Conservation (phyloP, 2,329 filamentous ascomycete genomes). For the Ampelomyces quisqualis region DNA sequence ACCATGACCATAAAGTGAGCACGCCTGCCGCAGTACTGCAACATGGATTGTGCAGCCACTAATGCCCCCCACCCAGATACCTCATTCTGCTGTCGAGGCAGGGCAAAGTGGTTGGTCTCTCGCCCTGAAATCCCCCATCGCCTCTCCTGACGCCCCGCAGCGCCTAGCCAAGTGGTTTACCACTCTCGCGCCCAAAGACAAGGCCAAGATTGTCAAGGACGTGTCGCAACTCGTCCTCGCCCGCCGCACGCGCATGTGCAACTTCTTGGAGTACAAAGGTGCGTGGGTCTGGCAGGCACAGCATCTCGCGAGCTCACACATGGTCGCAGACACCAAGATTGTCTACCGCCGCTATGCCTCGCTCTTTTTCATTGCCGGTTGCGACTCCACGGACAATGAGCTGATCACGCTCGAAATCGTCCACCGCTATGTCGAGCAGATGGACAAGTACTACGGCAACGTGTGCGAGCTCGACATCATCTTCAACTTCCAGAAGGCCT, state of each 20-base stretch:
- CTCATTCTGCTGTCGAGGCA: conserved; percentile 95
- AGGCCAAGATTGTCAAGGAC: conserved; percentile 99
- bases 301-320: conserved; percentile 28
- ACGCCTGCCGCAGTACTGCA: no score
- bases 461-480: conserved; percentile 99
- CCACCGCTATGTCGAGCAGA: conserved; percentile 98
- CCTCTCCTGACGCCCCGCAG: conserved; percentile 54
- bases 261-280: conserved; percentile 99
- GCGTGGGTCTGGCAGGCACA: conserved; percentile 21
- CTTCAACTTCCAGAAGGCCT: conserved; percentile 99
- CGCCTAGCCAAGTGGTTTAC: conserved; percentile 99
- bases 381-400: conserved; percentile 96
- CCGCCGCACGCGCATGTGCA: conserved; percentile 97
- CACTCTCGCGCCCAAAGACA: conserved; percentile 94
- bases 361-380: conserved; percentile 98
- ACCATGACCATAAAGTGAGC: conserved; percentile 59
- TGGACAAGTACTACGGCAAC: conserved; percentile 99
- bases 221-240: conserved; percentile 96
- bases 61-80: conserved; percentile 62
- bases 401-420: conserved; percentile 98
- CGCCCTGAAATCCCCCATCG: conserved; percentile 21
- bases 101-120: conserved; percentile 89
- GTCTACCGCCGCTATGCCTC: conserved; percentile 98
- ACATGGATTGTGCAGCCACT: no score
- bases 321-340: conserved; percentile 81